Base-by-base conservation (phyloP, 768 basidiomycete genomes). In the Serendipita sp. region DNA sequence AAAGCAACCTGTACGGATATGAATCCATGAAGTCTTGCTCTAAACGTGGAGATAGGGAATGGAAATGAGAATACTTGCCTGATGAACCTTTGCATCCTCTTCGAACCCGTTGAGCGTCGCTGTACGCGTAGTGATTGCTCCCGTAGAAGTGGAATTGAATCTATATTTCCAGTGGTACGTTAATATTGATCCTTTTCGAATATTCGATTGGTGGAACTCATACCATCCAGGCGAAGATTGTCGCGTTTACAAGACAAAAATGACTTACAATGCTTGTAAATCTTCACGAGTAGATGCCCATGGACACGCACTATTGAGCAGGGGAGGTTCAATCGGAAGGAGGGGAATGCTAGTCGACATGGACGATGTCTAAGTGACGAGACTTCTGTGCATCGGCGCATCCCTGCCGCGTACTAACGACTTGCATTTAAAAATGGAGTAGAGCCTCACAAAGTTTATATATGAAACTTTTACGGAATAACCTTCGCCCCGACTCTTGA, bases 61-160 rank as follows among this genome's bases (percentile, higher is more conserved):
- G n/a, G 61, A 60, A 61, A 41, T 62, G 2, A 11, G 7, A 13
- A 17, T 26, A 68, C 78, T 33, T 69, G 89, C 89, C 61, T 79
- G 81, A 70, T 91, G 82, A 3, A 65, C 31, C 2, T 74, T 73
- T 5, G 73, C 72, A 64, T 82, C 78, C 70, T 92, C 86, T n/a
- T 72, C 65, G 69, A 85, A 93, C 2, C 91, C 90, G 11, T 76
- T 69, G 31, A 82, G 26, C 68, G 86, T 90, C 34, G 83, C 79
- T 0, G 90, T 90, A 28, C 91, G 80, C 2, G 88, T 92, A 7
- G 84, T 86, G 61, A 93, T 82, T 3, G 87, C 91, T 14, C 88
- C 86, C 0, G 87, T 92, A 67, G 79, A 75, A 0, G 80, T 77
- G 3, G 77, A 85, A 51, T 79, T 75, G 71, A 86, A 89, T 33